Evolutionary conservation across 164 flowering plant genomes (phyloP), one percentile per base, ranked within the genome.

Genomic region (Taxillus chinensis): DNA sequence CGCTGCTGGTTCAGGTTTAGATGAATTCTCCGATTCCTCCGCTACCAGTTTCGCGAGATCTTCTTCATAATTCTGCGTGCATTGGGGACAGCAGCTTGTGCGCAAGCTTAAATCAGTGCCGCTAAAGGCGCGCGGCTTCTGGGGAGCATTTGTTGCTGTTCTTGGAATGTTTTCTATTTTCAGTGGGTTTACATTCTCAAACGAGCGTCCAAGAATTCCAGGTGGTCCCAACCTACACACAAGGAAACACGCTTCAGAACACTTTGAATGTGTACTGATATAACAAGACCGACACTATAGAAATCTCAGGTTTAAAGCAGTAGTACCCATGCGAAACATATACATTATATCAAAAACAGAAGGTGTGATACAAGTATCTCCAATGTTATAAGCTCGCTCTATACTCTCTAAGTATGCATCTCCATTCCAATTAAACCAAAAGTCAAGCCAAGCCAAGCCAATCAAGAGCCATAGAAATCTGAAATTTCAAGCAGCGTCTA

Each of bases 11-110:
- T 86, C 95, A 42, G 75, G 62, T 74, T 80, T 79, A 27, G 79
- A 66, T 11, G 87, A 72, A 55, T 77, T 84, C 68, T 89, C 93
- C 5, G 57, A 62, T 56, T 81, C 86, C 45, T 67, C 68, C 3
- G 67, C 59, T 7, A 43, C 69, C 6, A 79, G 61, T 63, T 77
- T 81, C 16, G 80, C 83, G 4, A 86, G 77, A 73, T 93, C 99
- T 60, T 80, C 69, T 61, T 88, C 92, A 46, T 80, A 90, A 63
- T 71, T 80, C 73, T 77, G 83, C 52, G 60, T 63, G 68, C 99
- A 93, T 5, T 75, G 75, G 2, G 89, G 80, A 68, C 99, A 93
- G 54, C 84, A 86, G 55, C 71, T 73, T 12, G 61, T 57, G 64
- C 68, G 77, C 54, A 66, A 75, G 58, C 73, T 45, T 56, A 83